Evolutionary conservation across 129 eudicot genomes (phyloP).

Genomic region (Erigeron canadensis): DNA sequence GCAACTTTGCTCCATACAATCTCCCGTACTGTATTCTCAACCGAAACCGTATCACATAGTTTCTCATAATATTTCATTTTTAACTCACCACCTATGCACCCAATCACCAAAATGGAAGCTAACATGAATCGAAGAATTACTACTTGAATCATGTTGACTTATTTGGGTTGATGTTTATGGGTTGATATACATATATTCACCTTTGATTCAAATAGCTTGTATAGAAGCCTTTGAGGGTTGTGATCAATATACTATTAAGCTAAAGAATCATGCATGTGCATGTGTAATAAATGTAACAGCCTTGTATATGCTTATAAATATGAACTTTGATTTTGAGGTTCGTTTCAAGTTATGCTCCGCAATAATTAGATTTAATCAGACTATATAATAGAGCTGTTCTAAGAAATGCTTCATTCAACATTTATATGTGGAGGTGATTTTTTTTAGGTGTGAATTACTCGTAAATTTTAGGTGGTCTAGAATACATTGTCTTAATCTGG

Average conservation of each 20-base stretch:
- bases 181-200: neutral
- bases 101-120: constrained; percentile 26
- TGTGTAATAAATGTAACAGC: neutral
- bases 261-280: constrained; percentile 4
- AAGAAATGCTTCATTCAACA: too few species aligned
- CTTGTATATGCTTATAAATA: neutral
- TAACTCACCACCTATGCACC: constrained; percentile 25
- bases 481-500: too few species aligned
- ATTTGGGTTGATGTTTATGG: constrained; percentile 18
- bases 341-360: neutral
- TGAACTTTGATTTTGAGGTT: neutral
- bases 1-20: constrained; percentile 47
- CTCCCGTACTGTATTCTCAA: constrained; percentile 28
- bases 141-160: constrained; percentile 21
- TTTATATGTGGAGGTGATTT: too few species aligned
- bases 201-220: neutral
- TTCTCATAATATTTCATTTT: constrained; percentile 37
- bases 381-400: too few species aligned
- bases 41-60: constrained; percentile 30
- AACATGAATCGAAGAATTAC: constrained; percentile 13
- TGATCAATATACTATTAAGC: neutral
- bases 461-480: too few species aligned
- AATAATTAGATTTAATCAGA: neutral
- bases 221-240: neutral
- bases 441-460: too few species aligned